Percentiles rank a stretch among this genome's conserved stretches.
Evolutionary conservation across 23 red algal species (phyloP).

Genomic region (Cyanidioschyzon merolae): DNA sequence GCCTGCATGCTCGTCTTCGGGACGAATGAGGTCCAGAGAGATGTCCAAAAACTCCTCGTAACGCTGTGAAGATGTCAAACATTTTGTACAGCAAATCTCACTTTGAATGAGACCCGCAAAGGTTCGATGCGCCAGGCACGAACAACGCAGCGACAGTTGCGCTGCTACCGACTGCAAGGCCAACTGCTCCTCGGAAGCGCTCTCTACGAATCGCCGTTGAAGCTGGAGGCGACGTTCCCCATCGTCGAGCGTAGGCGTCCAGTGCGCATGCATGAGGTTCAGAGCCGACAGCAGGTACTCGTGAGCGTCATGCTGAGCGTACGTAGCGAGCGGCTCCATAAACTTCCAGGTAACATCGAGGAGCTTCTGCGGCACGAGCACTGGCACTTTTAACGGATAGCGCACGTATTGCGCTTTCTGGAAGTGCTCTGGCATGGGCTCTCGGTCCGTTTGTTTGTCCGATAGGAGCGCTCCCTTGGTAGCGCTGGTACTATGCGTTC

Average conservation of each 20-base stretch:
- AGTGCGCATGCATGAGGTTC: conserved; percentile 59
- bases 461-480: not conserved
- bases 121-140: conserved; percentile 25
- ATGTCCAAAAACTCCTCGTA: conserved; percentile 79
- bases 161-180: not conserved
- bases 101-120: conserved; percentile 71
- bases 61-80: conserved; percentile 49
- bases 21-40: conserved; percentile 50
- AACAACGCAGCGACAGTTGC: not conserved
- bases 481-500: not conserved
- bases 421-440: not conserved
- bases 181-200: not conserved
- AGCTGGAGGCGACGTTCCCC: not conserved
- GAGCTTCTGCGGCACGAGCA: conserved; percentile 60
- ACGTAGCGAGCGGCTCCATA: conserved; percentile 61
- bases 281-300: conserved; percentile 57
- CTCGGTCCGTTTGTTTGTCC: not conserved
- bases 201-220: not conserved
- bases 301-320: conserved; percentile 89
- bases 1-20: not conserved
- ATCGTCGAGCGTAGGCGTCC: conserved; percentile 17
- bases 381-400: conserved; percentile 2
- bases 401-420: not conserved
- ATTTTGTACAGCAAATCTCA: conserved; percentile 59
- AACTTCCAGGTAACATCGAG: conserved; percentile 74